Evolutionary conservation across 306 rosid species (phyloP).

Genomic region (Lotus japonicus): DNA sequence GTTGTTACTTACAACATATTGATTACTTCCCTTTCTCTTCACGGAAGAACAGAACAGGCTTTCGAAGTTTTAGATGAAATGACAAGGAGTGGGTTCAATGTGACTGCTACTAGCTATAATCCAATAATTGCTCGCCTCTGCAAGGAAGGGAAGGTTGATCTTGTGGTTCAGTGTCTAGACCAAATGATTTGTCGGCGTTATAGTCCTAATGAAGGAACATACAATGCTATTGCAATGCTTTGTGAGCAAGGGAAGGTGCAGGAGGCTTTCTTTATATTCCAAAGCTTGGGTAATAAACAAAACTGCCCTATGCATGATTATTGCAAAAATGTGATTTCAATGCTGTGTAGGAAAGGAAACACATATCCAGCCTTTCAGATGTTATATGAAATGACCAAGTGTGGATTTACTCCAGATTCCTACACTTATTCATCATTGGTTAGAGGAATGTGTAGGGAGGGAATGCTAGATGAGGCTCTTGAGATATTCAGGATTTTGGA

Average conservation of each 20-base stretch:
- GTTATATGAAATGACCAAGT: slow-evolving; percentile 70
- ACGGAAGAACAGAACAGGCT: slow-evolving; percentile 74
- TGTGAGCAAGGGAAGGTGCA: slow-evolving; percentile 64
- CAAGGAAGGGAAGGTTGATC: slow-evolving; percentile 64
- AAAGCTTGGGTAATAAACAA: slow-evolving; percentile 54
- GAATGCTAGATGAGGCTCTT: slow-evolving; percentile 77
- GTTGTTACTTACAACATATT: slow-evolving; percentile 68
- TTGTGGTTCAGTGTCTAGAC: slow-evolving; percentile 59
- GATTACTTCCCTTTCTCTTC: slow-evolving; percentile 66
- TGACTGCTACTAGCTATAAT: slow-evolving; percentile 73
- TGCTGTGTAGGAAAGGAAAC: slow-evolving; percentile 82
- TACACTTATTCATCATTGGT: slow-evolving; percentile 77
- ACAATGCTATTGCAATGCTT: slow-evolving; percentile 69
- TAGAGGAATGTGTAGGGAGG: slow-evolving; percentile 84
- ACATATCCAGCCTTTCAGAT: slow-evolving; percentile 81
- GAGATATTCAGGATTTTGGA: slow-evolving; percentile 72
- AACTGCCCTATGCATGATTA: slow-evolving; percentile 46
- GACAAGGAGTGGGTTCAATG: slow-evolving; percentile 52
- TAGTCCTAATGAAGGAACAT: slow-evolving; percentile 70
- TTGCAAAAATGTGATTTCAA: slow-evolving; percentile 51
- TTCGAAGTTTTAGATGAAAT: slow-evolving; percentile 75
- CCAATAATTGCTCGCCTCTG: slow-evolving; percentile 67
- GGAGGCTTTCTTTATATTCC: slow-evolving; percentile 66
- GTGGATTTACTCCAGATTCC: slow-evolving; percentile 77
- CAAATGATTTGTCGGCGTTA: slow-evolving; percentile 55